phyloP scores from a whole-genome alignment of 2,329 filamentous ascomycete species.

The Myriosclerotinia scirpicola region DNA sequence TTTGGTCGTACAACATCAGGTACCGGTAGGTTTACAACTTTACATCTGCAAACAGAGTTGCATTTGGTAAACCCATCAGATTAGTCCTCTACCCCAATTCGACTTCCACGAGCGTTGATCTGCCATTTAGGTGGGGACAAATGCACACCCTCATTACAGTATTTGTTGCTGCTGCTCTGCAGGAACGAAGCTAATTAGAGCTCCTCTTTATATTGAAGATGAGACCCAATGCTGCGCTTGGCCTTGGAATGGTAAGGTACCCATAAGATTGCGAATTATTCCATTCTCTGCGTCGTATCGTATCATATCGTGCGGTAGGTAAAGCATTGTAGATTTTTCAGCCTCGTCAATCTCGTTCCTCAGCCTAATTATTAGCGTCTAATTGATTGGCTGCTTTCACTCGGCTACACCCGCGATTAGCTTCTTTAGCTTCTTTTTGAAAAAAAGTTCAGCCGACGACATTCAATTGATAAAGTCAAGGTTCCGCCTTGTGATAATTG shows the following conservation, averaged over 20 bases:
- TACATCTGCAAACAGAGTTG: conserved; percentile 1
- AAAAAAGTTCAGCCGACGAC: conserved; percentile 25
- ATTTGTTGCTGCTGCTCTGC: conserved; percentile 1
- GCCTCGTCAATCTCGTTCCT: background rate
- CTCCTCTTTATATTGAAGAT: background rate
- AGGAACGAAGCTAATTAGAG: conserved; percentile 6
- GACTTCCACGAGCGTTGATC: background rate
- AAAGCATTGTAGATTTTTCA: conserved; percentile 4
- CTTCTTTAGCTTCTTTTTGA: conserved; percentile 12
- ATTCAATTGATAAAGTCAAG: conserved; percentile 15
- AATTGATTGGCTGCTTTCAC: background rate
- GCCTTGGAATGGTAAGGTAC: background rate
- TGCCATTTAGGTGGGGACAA: conserved; percentile 9
- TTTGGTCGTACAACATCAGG: background rate
- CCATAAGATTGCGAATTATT: background rate
- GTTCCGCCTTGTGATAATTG: conserved; percentile 21
- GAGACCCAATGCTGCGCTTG: background rate
- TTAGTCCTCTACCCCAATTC: background rate
- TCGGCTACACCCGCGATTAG: conserved; percentile 12
- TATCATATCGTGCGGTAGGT: no score
- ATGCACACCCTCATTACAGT: conserved; percentile 15
- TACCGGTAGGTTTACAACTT: background rate
- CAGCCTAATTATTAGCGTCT: background rate
- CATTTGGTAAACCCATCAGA: background rate
- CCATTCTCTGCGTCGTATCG: background rate